Percentiles rank a stretch among this genome's conserved stretches.
Conservation (phyloP, 2,329 filamentous ascomycete genomes). For the Chaetomium olivaceum region DNA sequence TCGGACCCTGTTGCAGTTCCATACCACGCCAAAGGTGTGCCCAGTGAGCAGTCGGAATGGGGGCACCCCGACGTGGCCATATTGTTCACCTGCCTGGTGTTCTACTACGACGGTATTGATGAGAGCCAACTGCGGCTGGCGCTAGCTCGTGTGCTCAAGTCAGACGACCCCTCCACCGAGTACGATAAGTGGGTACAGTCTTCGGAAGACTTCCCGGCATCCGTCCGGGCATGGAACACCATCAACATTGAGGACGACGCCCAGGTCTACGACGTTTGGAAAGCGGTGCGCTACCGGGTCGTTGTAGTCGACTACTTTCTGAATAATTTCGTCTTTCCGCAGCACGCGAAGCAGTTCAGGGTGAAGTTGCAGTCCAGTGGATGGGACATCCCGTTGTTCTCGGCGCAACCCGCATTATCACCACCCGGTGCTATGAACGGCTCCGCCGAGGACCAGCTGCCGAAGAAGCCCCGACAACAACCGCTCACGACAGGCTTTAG, state of each 20-base stretch:
- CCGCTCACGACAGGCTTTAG: constrained; percentile 66
- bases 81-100: constrained; percentile 63
- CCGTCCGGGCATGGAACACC: constrained; percentile 53
- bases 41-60: constrained; percentile 63
- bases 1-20: constrained; percentile 66
- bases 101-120: constrained; percentile 63
- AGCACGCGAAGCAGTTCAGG: constrained; percentile 64
- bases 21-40: constrained; percentile 64
- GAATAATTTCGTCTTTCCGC: constrained; percentile 65
- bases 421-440: neutral
- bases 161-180: constrained; percentile 57
- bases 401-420: neutral
- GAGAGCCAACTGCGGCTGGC: constrained; percentile 50
- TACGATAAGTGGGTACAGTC: constrained; percentile 54
- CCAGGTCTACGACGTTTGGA: constrained; percentile 54
- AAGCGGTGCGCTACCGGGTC: constrained; percentile 49
- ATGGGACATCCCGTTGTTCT: constrained; percentile 63
- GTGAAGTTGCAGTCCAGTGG: constrained; percentile 64
- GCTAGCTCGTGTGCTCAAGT: constrained; percentile 54
- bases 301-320: constrained; percentile 61
- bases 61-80: constrained; percentile 68
- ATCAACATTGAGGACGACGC: constrained; percentile 61
- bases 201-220: constrained; percentile 46
- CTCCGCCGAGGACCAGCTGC: neutral
- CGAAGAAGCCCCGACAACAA: constrained; percentile 23